A percentile compares a stretch with the other conserved stretches of the same genome.
Evolutionary conservation across 495 filamentous ascomycete genomes (phyloP).

Genomic region (Penicillium desertorum): DNA sequence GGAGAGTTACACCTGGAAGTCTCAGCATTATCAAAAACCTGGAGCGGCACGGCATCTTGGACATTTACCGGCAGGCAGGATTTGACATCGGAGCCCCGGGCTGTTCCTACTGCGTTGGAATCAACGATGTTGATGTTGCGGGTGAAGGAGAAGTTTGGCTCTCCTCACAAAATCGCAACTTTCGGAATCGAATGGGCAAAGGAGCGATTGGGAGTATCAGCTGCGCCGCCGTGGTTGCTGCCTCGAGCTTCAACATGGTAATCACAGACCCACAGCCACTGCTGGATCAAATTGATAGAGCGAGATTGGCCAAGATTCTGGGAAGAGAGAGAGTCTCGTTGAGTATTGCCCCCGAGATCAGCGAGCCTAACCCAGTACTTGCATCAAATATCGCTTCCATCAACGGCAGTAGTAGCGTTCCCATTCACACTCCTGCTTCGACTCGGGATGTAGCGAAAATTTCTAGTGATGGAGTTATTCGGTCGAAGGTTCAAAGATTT

Average conservation of each 20-base stretch:
- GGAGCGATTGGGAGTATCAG: slow-evolving; percentile 22
- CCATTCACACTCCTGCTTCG: not conserved
- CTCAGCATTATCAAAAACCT: slow-evolving; percentile 39
- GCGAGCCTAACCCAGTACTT: slow-evolving; percentile 1
- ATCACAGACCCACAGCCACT: slow-evolving; percentile 7
- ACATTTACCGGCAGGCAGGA: slow-evolving; percentile 43
- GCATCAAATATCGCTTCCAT: not conserved
- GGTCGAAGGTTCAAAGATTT: slow-evolving; percentile 1
- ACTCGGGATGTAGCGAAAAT: not conserved
- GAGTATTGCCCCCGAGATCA: slow-evolving; percentile 7
- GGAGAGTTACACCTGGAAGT: slow-evolving; percentile 44
- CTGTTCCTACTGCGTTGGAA: slow-evolving; percentile 50
- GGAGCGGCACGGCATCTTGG: slow-evolving; percentile 30
- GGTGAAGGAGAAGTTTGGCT: slow-evolving; percentile 44
- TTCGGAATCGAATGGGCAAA: slow-evolving; percentile 50
- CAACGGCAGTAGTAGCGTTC: not conserved
- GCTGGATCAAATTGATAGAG: slow-evolving; percentile 2
- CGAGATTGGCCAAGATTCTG: not conserved
- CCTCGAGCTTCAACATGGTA: slow-evolving; percentile 6
- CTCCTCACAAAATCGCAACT: slow-evolving; percentile 49
- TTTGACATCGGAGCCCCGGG: slow-evolving; percentile 45
- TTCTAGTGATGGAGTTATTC: not conserved
- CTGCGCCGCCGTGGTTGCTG: not conserved
- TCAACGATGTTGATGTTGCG: slow-evolving; percentile 40
- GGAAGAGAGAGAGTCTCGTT: slow-evolving; percentile 1